Conservation (phyloP, 2,329 filamentous ascomycete species). For the Colletotrichum sojae region DNA sequence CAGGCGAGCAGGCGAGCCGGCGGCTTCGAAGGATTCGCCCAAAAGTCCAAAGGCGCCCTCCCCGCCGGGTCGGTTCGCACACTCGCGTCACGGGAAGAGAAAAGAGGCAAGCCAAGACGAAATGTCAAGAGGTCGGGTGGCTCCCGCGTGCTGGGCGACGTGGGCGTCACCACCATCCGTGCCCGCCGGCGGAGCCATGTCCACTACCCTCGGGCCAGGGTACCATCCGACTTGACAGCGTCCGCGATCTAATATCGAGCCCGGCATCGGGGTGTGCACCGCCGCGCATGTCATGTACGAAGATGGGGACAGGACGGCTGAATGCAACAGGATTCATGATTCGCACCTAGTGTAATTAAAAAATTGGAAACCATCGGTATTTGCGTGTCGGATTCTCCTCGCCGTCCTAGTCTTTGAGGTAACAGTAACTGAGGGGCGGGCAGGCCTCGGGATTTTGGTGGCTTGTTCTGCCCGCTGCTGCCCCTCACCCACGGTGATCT, state of each 20-base stretch:
- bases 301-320: not conserved
- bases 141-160: conserved; percentile 12
- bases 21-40: conserved; percentile 1
- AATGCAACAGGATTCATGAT: conserved; percentile 14
- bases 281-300: conserved; percentile 31
- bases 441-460: not conserved
- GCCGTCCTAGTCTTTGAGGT: not conserved
- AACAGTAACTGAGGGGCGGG: not conserved
- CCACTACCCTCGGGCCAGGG: conserved; percentile 13
- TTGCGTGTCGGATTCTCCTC: conserved; percentile 4
- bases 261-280: conserved; percentile 28
- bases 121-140: conserved; percentile 10
- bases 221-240: conserved; percentile 25
- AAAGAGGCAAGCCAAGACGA: conserved; percentile 28
- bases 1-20: conserved; percentile 22
- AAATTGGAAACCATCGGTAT: not conserved
- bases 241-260: conserved; percentile 17
- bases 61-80: not conserved
- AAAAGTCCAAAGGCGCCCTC: conserved; percentile 7
- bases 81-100: not conserved
- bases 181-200: conserved; percentile 19
- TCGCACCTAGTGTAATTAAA: conserved; percentile 11
- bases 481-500: not conserved
- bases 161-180: conserved; percentile 18
- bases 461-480: not conserved